These are phyloP conservation scores for Usnea hakonensis DNA, from an alignment of 495 filamentous ascomycete genomes.

Conservation along the genomic window DNA sequence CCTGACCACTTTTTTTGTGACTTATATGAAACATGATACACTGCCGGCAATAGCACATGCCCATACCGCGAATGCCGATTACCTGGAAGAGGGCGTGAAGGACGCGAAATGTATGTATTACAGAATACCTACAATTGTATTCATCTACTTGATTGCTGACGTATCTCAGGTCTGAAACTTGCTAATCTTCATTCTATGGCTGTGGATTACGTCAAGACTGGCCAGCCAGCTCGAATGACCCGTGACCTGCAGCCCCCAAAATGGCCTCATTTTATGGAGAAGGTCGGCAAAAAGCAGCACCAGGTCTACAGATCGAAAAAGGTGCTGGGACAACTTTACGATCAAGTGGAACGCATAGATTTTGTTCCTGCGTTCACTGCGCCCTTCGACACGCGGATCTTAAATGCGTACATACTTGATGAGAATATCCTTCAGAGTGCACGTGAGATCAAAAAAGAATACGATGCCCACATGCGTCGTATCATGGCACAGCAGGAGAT, in stretches of 20 bases:
- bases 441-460: slow-evolving; percentile 60
- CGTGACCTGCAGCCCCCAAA: slow-evolving; percentile 47
- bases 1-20: slow-evolving; percentile 78
- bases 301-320: slow-evolving; percentile 58
- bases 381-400: slow-evolving; percentile 70
- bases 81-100: slow-evolving; percentile 52
- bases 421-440: slow-evolving; percentile 49
- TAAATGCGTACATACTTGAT: slow-evolving; percentile 51
- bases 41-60: slow-evolving; percentile 73
- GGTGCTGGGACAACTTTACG: slow-evolving; percentile 78
- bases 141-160: not conserved
- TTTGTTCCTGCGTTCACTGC: slow-evolving; percentile 62
- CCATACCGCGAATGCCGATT: slow-evolving; percentile 74
- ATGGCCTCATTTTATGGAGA: slow-evolving; percentile 94
- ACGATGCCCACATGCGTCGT: slow-evolving; percentile 68
- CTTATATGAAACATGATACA: slow-evolving; percentile 87
- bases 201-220: slow-evolving; percentile 92
- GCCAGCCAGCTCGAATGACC: slow-evolving; percentile 60
- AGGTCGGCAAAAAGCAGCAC: slow-evolving; percentile 41
- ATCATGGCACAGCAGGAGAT: slow-evolving; percentile 85
- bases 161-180: slow-evolving; percentile 48
- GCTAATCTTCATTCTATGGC: slow-evolving; percentile 81
- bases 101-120: slow-evolving; percentile 51
- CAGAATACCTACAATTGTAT: too few species aligned
- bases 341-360: slow-evolving; percentile 56